These are phyloP conservation scores for Xylaria sp. DNA, from an alignment of 2,329 filamentous ascomycete genomes.

Conservation along the genomic window DNA sequence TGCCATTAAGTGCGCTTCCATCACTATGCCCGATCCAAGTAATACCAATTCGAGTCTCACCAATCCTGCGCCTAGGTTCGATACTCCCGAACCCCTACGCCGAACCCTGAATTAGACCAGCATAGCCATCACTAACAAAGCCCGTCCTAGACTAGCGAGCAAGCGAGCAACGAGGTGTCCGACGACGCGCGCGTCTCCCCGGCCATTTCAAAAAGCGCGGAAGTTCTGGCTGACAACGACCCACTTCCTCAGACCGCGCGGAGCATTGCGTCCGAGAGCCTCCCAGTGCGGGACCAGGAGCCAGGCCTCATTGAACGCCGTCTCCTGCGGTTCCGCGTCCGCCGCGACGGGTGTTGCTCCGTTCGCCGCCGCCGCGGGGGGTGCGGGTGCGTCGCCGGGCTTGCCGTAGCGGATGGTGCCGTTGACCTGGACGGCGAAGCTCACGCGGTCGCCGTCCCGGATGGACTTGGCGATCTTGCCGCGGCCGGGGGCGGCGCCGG, in stretches of 20 bases:
- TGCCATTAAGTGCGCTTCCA: no score
- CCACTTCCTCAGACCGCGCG: conserved; percentile 62
- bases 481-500: conserved; percentile 26
- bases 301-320: conserved; percentile 80
- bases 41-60: background rate
- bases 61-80: background rate
- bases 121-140: background rate
- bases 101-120: background rate
- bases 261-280: conserved; percentile 56
- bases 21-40: background rate
- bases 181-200: no score
- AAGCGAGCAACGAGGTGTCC: background rate
- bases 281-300: conserved; percentile 80
- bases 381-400: conserved; percentile 44
- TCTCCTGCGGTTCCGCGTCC: conserved; percentile 52
- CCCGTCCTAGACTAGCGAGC: background rate
- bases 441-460: conserved; percentile 63
- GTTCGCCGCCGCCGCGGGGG: background rate
- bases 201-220: conserved; percentile 53
- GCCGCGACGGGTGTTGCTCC: conserved; percentile 43
- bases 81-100: background rate
- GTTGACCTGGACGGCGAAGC: conserved; percentile 74
- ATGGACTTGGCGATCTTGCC: conserved; percentile 21
- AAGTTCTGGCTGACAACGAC: conserved; percentile 77
- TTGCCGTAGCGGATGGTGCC: conserved; percentile 21